Percentiles rank a stretch among this genome's conserved stretches.
phyloP scores from a whole-genome alignment of 441 rosid genomes.

The Macaranga tanarius region DNA sequence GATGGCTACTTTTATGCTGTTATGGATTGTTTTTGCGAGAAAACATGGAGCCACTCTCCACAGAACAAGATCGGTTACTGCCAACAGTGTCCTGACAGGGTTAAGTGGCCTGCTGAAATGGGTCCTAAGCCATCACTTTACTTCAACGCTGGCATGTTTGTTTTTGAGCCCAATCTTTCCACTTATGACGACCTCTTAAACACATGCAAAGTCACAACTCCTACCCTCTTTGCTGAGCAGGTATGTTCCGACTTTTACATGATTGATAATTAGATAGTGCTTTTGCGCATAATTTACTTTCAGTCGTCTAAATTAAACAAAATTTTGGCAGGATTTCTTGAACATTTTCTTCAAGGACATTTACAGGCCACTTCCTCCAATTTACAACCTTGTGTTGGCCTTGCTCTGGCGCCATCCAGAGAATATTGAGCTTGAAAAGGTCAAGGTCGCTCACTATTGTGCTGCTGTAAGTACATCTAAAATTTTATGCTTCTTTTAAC shows the following conservation, averaged over 20 bases:
- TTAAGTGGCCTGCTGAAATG: slow-evolving; percentile 48
- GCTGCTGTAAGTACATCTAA: slow-evolving; percentile 50
- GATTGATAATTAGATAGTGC: too few species aligned
- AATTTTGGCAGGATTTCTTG: slow-evolving; percentile 50
- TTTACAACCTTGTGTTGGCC: slow-evolving; percentile 67
- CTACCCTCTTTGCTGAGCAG: slow-evolving; percentile 72
- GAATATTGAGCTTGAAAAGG: slow-evolving; percentile 49
- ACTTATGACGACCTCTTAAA: slow-evolving; percentile 42
- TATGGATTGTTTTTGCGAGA: slow-evolving; percentile 78
- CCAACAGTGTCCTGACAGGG: slow-evolving; percentile 62
- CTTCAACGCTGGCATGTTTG: slow-evolving; percentile 80
- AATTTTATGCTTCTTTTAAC: too few species aligned
- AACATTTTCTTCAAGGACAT: slow-evolving; percentile 65
- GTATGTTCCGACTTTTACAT: slow-evolving; percentile 11
- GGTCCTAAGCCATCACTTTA: slow-evolving; percentile 64
- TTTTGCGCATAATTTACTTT: too few species aligned
- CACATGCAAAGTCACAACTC: slow-evolving; percentile 43
- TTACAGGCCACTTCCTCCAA: slow-evolving; percentile 55
- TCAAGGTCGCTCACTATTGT: slow-evolving; percentile 71
- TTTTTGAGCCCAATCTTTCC: slow-evolving; percentile 49
- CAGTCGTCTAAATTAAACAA: neutral
- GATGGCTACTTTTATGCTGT: slow-evolving; percentile 57
- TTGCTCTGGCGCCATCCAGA: slow-evolving; percentile 77
- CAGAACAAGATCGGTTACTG: slow-evolving; percentile 59
- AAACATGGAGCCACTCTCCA: slow-evolving; percentile 59